Percentiles rank a stretch among this genome's conserved stretches.
Evolutionary conservation across 805 yeast species (phyloP).

Genomic region (Starmerella stigmatis): DNA sequence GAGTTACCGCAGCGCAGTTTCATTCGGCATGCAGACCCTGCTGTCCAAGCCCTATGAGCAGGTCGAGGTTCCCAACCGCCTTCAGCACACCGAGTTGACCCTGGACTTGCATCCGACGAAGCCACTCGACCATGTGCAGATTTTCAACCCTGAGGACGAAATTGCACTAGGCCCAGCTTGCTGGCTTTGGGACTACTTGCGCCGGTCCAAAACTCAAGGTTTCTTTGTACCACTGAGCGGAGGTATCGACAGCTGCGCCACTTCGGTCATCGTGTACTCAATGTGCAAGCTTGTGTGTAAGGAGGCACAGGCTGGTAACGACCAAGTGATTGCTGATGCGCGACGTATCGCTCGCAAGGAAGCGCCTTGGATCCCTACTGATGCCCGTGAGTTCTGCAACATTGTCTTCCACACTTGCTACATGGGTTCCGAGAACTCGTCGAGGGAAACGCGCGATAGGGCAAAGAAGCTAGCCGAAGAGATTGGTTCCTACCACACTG

Average conservation of each 20-base stretch:
- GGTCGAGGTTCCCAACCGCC: slow-evolving; percentile 15
- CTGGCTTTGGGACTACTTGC: slow-evolving; percentile 96
- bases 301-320: slow-evolving; percentile 49
- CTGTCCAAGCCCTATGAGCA: slow-evolving; percentile 19
- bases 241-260: slow-evolving; percentile 96
- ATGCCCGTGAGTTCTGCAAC: slow-evolving; percentile 65
- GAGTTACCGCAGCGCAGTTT: slow-evolving; percentile 57
- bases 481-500: slow-evolving; percentile 83
- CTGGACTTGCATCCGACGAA: slow-evolving; percentile 9
- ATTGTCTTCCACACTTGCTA: slow-evolving; percentile 78
- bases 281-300: slow-evolving; percentile 81
- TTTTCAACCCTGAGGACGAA: slow-evolving; percentile 86
- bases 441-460: slow-evolving; percentile 71
- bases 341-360: slow-evolving; percentile 51
- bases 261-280: slow-evolving; percentile 85
- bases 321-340: slow-evolving; percentile 67
- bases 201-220: slow-evolving; percentile 86
- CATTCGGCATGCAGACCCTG: slow-evolving; percentile 62
- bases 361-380: slow-evolving; percentile 52
- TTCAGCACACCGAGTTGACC: neutral
- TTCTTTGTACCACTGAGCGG: slow-evolving; percentile 90
- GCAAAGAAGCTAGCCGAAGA: slow-evolving; percentile 63
- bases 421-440: slow-evolving; percentile 94
- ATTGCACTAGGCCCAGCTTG: slow-evolving; percentile 98
- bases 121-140: slow-evolving; percentile 29